These are phyloP conservation scores for Tremella fuciformis DNA, from an alignment of 768 basidiomycete genomes.

Conservation along the genomic window DNA sequence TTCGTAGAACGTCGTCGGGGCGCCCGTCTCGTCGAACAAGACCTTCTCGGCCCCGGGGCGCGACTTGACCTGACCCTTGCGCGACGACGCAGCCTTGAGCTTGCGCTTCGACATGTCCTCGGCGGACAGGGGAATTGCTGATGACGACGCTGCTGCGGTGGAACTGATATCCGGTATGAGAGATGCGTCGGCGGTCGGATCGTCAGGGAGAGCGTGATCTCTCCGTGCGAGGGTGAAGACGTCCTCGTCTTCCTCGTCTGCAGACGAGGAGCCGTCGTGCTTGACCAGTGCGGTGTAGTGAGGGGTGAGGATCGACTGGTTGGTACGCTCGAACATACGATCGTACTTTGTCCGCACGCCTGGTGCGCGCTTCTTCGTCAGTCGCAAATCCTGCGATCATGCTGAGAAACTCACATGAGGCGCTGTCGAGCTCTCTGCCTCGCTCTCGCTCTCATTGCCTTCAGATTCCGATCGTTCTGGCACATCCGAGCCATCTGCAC, in stretches of 20 bases:
- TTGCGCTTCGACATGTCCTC: conserved; percentile 81
- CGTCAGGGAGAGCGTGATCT: conserved; percentile 66
- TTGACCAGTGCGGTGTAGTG: conserved; percentile 88
- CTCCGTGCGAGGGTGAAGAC: conserved; percentile 93
- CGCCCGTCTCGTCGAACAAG: conserved; percentile 85
- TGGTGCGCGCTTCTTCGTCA: conserved; percentile 7
- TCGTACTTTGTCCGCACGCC: conserved; percentile 84
- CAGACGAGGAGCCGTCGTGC: conserved; percentile 55
- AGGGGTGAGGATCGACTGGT: conserved; percentile 83
- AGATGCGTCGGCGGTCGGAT: background rate
- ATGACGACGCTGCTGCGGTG: conserved; percentile 11
- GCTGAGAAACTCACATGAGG: background rate
- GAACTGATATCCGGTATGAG: background rate
- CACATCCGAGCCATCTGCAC: conserved; percentile 15
- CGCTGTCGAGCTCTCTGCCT: conserved; percentile 1
- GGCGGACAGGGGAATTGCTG: conserved; percentile 48
- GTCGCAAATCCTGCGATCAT: background rate
- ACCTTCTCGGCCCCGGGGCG: conserved; percentile 68
- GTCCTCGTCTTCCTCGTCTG: conserved; percentile 57
- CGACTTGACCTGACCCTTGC: conserved; percentile 65
- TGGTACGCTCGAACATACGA: conserved; percentile 94
- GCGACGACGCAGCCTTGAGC: conserved; percentile 67
- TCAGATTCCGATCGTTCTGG: conserved; percentile 13
- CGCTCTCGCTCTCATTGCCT: background rate
- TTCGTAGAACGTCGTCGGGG: conserved; percentile 77